These are phyloP conservation scores for Penstemon eatonii DNA, from an alignment of 257 asterid genomes.

Conservation along the genomic window DNA sequence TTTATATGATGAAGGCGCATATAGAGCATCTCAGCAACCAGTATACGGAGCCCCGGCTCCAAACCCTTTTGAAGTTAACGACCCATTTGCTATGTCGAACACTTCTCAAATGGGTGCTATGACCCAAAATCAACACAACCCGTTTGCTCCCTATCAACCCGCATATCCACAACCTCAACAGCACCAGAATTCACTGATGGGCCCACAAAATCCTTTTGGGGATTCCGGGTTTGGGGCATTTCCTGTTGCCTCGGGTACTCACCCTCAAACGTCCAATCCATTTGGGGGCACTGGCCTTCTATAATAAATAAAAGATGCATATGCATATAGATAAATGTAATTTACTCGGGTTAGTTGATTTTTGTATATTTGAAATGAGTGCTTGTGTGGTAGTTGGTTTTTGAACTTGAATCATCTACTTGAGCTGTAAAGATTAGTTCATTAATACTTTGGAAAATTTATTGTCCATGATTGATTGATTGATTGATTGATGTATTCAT, in stretches of 20 bases:
- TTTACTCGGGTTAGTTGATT: slow-evolving; percentile 45
- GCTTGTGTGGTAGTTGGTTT: slow-evolving; percentile 25
- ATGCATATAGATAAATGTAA: slow-evolving; percentile 34
- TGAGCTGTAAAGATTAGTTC: slow-evolving; percentile 45
- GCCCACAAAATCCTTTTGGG: slow-evolving; percentile 76
- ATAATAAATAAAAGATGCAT: slow-evolving; percentile 25
- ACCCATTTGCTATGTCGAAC: slow-evolving; percentile 67
- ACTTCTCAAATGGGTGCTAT: slow-evolving; percentile 43
- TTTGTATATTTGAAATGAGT: slow-evolving; percentile 40
- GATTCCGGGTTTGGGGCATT: slow-evolving; percentile 67
- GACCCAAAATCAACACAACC: slow-evolving; percentile 63
- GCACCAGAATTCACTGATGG: slow-evolving; percentile 42
- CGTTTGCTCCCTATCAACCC: slow-evolving; percentile 73
- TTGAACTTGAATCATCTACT: slow-evolving; percentile 30
- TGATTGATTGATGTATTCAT: background rate
- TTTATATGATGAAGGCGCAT: slow-evolving; percentile 84
- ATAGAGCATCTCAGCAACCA: slow-evolving; percentile 87
- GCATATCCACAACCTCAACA: slow-evolving; percentile 56
- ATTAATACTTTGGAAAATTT: slow-evolving; percentile 14
- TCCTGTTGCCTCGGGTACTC: slow-evolving; percentile 48
- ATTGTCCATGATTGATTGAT: background rate
- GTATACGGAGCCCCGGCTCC: slow-evolving; percentile 87
- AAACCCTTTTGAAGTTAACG: slow-evolving; percentile 82
- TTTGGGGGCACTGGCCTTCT: slow-evolving; percentile 69
- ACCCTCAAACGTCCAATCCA: slow-evolving; percentile 67